Conservation (phyloP, 2,329 filamentous ascomycete species). For the Neophaeococcomyces aloes region DNA sequence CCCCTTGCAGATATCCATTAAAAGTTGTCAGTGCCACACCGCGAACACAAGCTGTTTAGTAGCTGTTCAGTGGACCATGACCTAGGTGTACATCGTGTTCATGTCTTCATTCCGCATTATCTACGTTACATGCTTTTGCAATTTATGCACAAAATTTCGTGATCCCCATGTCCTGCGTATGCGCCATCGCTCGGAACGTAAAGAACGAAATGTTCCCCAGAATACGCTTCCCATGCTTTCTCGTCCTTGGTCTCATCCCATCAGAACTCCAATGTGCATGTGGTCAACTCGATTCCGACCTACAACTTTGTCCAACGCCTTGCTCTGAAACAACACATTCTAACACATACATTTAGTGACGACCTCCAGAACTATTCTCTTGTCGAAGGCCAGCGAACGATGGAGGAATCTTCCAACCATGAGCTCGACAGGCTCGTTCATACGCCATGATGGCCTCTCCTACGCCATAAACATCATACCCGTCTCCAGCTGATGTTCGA, state of each 20-base stretch:
- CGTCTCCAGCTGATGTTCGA: not conserved
- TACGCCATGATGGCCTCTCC: conserved; percentile 66
- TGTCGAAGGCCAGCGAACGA: conserved; percentile 23
- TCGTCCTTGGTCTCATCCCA: too few relatives aligned
- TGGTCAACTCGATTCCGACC: not conserved
- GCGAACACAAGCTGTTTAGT: too few relatives aligned
- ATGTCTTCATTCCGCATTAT: too few relatives aligned
- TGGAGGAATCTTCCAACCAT: conserved; percentile 63
- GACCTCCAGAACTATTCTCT: not conserved
- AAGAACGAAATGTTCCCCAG: too few relatives aligned
- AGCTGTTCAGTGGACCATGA: too few relatives aligned
- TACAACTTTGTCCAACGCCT: not conserved
- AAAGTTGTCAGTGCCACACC: too few relatives aligned
- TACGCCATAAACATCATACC: conserved; percentile 50
- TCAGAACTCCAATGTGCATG: too few relatives aligned
- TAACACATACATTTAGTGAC: not conserved
- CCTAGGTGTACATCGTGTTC: too few relatives aligned
- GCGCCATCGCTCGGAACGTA: not conserved
- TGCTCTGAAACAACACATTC: not conserved
- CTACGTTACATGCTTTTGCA: not conserved
- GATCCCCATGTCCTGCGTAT: not conserved
- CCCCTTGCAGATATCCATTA: too few relatives aligned
- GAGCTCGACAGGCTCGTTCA: conserved; percentile 52
- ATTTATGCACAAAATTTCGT: not conserved
- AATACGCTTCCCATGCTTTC: too few relatives aligned